phyloP scores from a whole-genome alignment of 2,329 filamentous ascomycete species.

The Aspergillus costaricaensis region DNA sequence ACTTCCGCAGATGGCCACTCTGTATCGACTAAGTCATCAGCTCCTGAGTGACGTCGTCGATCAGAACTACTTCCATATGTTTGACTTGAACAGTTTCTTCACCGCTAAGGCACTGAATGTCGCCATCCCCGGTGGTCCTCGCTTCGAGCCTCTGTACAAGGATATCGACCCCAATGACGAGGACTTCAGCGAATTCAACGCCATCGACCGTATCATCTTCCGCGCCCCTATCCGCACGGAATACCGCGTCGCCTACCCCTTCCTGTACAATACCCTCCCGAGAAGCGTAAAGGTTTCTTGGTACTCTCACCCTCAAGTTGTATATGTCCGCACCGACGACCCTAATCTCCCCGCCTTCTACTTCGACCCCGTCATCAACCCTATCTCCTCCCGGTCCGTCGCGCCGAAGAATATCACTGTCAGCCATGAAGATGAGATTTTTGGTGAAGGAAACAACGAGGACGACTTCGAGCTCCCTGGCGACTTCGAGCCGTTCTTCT shows the following conservation, averaged over 20 bases:
- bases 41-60: constrained; percentile 90
- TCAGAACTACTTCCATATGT: constrained; percentile 97
- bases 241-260: constrained; percentile 91
- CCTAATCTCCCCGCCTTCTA: constrained; percentile 92
- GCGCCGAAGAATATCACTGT: constrained; percentile 91
- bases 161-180: constrained; percentile 98
- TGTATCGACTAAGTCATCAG: constrained; percentile 89
- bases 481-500: constrained; percentile 82
- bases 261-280: constrained; percentile 93
- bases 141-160: constrained; percentile 97
- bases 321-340: constrained; percentile 86
- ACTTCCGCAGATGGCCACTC: constrained; percentile 90
- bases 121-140: constrained; percentile 92
- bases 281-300: constrained; percentile 90
- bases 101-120: constrained; percentile 97
- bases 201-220: constrained; percentile 99
- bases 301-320: constrained; percentile 91
- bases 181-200: constrained; percentile 99
- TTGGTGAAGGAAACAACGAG: constrained; percentile 77
- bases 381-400: constrained; percentile 91
- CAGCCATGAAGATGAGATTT: constrained; percentile 91
- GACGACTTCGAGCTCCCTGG: constrained; percentile 81
- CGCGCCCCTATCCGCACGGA: constrained; percentile 92
- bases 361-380: constrained; percentile 96
- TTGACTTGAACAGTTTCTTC: constrained; percentile 90